Evolutionary conservation across 805 yeast species (phyloP).

Genomic region (Barnettozyma pratensis): DNA sequence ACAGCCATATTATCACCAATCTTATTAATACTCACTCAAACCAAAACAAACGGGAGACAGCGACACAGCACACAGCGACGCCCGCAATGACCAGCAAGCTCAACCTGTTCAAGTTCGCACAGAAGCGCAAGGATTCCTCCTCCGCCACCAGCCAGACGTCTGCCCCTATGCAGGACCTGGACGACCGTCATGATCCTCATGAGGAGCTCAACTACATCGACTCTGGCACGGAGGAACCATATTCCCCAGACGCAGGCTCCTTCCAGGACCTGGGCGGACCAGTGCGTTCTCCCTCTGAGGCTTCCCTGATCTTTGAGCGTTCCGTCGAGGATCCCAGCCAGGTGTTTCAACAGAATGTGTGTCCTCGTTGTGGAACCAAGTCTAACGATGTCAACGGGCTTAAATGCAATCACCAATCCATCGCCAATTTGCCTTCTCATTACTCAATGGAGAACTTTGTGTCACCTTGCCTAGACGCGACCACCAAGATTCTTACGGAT

Average conservation of each 20-base stretch:
- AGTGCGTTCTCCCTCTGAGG: constrained; percentile 6
- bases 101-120: constrained; percentile 10
- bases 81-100: constrained; percentile 6
- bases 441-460: constrained; percentile 58
- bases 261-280: neutral
- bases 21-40: no score
- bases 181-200: neutral
- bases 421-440: constrained; percentile 31
- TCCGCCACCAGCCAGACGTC: neutral
- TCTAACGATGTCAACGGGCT: constrained; percentile 14
- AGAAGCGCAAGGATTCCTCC: constrained; percentile 2
- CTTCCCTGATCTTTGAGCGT: constrained; percentile 50
- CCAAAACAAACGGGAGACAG: neutral
- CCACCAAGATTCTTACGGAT: constrained; percentile 59
- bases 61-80: neutral
- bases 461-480: constrained; percentile 80
- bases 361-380: constrained; percentile 25
- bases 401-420: constrained; percentile 25
- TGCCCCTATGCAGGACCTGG: neutral
- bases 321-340: constrained; percentile 54
- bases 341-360: constrained; percentile 21
- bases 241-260: constrained; percentile 4
- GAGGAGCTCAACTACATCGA: constrained; percentile 9
- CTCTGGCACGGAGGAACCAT: constrained; percentile 8
- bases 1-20: no score